These are phyloP conservation scores for Jamesozyma rosinii DNA, from an alignment of 805 yeast species.

Conservation along the genomic window DNA sequence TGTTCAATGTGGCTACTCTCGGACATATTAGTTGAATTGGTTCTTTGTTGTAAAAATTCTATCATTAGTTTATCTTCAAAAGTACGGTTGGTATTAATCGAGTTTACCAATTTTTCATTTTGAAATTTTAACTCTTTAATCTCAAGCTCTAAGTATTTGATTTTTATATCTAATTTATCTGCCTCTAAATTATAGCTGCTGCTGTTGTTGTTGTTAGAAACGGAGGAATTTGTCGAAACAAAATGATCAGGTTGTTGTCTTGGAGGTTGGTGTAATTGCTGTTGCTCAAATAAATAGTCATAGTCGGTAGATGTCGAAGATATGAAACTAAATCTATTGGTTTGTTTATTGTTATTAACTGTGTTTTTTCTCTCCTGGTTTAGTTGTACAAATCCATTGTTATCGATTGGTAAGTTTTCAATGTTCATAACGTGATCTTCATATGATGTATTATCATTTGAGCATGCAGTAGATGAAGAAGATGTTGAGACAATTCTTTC, in stretches of 20 bases:
- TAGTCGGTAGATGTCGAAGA: slow-evolving; percentile 27
- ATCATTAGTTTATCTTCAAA: slow-evolving; percentile 21
- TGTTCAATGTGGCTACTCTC: background rate
- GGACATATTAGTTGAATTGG: background rate
- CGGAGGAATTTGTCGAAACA: slow-evolving; percentile 1
- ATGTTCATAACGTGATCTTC: slow-evolving; percentile 5
- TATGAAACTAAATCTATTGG: slow-evolving; percentile 26
- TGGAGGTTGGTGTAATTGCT: background rate
- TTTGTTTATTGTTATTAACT: background rate
- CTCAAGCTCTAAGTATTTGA: slow-evolving; percentile 28
- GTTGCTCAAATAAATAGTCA: slow-evolving; percentile 11
- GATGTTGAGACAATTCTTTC: slow-evolving; percentile 7
- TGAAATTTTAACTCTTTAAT: slow-evolving; percentile 28
- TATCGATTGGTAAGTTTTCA: slow-evolving; percentile 5
- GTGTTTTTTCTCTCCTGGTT: background rate
- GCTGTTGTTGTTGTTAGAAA: background rate
- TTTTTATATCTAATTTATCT: slow-evolving; percentile 21
- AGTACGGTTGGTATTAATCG: slow-evolving; percentile 21
- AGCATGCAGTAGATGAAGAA: slow-evolving; percentile 3
- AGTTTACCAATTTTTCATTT: slow-evolving; percentile 26
- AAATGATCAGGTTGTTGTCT: background rate
- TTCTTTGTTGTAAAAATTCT: slow-evolving; percentile 5
- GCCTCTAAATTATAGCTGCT: slow-evolving; percentile 5
- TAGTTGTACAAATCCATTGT: slow-evolving; percentile 7
- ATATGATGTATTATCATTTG: background rate